Base-by-base conservation (phyloP, 2,329 filamentous ascomycete genomes). In the Simplicillium sp. region DNA sequence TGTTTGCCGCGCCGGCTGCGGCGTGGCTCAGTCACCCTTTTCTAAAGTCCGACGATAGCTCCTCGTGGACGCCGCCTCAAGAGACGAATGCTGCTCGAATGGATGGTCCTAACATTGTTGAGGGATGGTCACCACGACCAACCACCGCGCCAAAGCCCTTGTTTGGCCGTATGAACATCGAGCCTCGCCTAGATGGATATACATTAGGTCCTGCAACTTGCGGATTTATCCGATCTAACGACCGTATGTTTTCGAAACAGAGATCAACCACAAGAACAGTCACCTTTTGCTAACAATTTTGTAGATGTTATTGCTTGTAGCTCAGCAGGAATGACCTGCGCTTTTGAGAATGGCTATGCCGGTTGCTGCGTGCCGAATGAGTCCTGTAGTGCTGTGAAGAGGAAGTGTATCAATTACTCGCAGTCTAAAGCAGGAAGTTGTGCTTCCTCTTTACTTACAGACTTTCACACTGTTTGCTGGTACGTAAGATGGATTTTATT, bases 381-480 rank as follows among this genome's bases (percentile, higher is more conserved):
- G 11, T 39, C 48, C 20, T 62, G 59, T 39, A 50, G 47, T 7
- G 40, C 46, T 6, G 49, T 62, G 29, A 57, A 57, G 48, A 62
- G 58, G 12, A 47, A 46, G 3, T 62, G 60, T 29, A 47, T 62
- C 39, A 47, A 25, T 25, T 25, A 25, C 20, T 25, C 20, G 20
- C 20, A 25, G 20, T 25, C 20, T 9, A 25, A 25, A 25, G 20
- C n/a, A 36, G 3, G 40, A 33, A 33, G 44, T 3, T 53, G 54
- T 5, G 38, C 42, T 7, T 61, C 58, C 37, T 41, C 52, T 17
- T 45, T 54, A 8, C 46, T 51, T 4, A 43, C 47, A 4, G 54
- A 61, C 37, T 57, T 48, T 25, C 57, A 61, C 37, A 62, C 59
- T 3, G 45, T 61, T 13, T 62, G 59, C 52, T 62, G 60, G 59